Conservation (phyloP, 2,329 filamentous ascomycete species). For the Cladosporium cucumerinum region DNA sequence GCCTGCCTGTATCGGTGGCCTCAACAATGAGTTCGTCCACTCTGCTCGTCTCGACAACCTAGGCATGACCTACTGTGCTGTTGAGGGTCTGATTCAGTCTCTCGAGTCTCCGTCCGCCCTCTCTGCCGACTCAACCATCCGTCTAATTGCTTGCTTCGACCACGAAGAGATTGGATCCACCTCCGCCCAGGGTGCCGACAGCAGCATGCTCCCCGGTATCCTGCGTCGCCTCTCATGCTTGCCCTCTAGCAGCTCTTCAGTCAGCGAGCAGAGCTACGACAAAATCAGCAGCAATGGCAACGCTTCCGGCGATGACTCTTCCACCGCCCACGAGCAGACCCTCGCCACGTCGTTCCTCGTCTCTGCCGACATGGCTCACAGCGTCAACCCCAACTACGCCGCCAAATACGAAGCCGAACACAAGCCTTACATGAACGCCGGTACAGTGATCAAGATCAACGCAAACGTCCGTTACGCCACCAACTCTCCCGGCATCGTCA, state of each 20-base stretch:
- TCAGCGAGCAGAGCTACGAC: constrained; percentile 65
- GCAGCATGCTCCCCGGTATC: constrained; percentile 83
- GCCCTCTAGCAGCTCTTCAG: constrained; percentile 56
- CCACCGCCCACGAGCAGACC: constrained; percentile 90
- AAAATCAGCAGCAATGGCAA: constrained; percentile 39
- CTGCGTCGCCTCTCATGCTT: constrained; percentile 82
- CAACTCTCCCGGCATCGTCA: constrained; percentile 89
- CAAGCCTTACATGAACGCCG: constrained; percentile 92
- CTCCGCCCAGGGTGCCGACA: constrained; percentile 90
- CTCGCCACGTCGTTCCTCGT: constrained; percentile 87
- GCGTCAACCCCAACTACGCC: constrained; percentile 90
- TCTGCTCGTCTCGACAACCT: constrained; percentile 94
- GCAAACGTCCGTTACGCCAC: constrained; percentile 96
- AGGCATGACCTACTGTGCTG: constrained; percentile 91
- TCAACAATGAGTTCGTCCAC: constrained; percentile 93
- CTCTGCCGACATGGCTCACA: constrained; percentile 96
- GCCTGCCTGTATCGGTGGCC: constrained; percentile 79
- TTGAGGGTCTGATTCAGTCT: constrained; percentile 80
- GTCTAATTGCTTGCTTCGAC: constrained; percentile 91
- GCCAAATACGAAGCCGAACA: constrained; percentile 89
- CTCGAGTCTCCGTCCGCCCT: constrained; percentile 62
- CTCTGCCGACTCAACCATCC: constrained; percentile 74
- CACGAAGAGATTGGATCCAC: constrained; percentile 95
- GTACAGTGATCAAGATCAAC: constrained; percentile 96
- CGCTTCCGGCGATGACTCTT: constrained; percentile 53